Evolutionary conservation across 2,329 filamentous ascomycete genomes (phyloP), one percentile per base, ranked within the genome.

Genomic region (Coniella lustricola): DNA sequence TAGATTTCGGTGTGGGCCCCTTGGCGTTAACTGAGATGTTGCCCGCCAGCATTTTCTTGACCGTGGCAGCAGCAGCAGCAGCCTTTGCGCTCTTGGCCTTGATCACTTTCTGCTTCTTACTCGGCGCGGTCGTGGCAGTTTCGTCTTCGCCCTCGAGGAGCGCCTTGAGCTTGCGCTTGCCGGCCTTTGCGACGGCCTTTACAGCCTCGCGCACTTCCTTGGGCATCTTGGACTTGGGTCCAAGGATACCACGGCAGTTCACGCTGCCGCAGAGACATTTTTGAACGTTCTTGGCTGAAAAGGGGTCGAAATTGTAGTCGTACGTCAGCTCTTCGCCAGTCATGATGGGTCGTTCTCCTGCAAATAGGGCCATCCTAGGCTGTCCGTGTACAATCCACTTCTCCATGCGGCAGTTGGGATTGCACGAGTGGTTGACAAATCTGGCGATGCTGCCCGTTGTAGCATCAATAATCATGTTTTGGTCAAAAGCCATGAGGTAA

Each of bases 401-500:
- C 60, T 95, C 89, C 90, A 98, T 97, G 54, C 86, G 82, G 68
- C 91, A 97, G 63, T 98, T 98, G 3, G 93, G 93, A 49, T 87
- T 85, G 68, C 93, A 98, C 16, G 90, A 95, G 66, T 98, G 93
- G 64, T 98, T 98, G 64, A 98, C 90, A 65, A 98, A 98, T 48
- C 93, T 86, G 60, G 93, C 91, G 67, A 97, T 95, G 56, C 88
- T 95, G 59, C 93, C 93, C 48, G 88, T 89, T 22, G 90, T 96
- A 31, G 91, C 93, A 70, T 98, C 93, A 56, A 98, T 95, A 60
- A 97, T 95, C 82, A 97, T 93, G 66, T 94, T 93, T 66, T 96
- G 90, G 62, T 97, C 90, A 63, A 97, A 96, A 48, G 89, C 90
- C 93, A 98, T 98, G 43, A 98, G 74, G 66, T 98, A 98, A 67